phyloP scores from a whole-genome alignment of 371 early-diverging fungal genomes.

The Rhizopus stolonifer region DNA sequence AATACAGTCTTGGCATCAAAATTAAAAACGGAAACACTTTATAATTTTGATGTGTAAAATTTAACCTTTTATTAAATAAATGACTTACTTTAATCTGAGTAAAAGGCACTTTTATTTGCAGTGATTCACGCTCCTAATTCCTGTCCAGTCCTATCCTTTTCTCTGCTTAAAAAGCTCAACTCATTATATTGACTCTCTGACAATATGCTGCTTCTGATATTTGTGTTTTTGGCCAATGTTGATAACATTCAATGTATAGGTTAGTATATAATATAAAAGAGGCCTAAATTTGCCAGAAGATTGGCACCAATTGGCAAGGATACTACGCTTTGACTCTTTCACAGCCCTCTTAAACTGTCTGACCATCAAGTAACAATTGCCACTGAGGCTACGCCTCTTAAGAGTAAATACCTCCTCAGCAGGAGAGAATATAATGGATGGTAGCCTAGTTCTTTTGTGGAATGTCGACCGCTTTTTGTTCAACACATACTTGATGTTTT shows the following conservation, averaged over 20 bases:
- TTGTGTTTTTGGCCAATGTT: constrained; percentile 6
- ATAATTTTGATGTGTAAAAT: too few species aligned
- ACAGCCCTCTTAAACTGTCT: constrained; percentile 8
- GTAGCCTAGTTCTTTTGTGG: constrained; percentile 4
- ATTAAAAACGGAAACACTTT: too few species aligned
- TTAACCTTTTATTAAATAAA: too few species aligned
- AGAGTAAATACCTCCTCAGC: constrained; percentile 6
- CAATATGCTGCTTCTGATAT: constrained; percentile 10
- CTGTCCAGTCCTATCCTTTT: too few species aligned
- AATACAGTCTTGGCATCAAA: too few species aligned
- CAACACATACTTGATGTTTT: constrained; percentile 5
- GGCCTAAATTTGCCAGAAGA: constrained; percentile 4
- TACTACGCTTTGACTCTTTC: constrained; percentile 10
- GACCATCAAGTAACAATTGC: constrained; percentile 7
- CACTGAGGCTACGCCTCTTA: constrained; percentile 2
- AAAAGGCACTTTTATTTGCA: too few species aligned
- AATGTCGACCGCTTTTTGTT: constrained; percentile 7
- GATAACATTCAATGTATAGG: constrained; percentile 8
- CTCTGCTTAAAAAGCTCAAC: too few species aligned
- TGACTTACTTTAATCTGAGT: too few species aligned
- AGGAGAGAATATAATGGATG: constrained; percentile 6
- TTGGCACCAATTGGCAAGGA: constrained; percentile 5
- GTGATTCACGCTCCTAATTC: too few species aligned
- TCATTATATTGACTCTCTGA: constrained; percentile 5
- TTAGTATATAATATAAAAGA: constrained; percentile 7